A percentile compares a stretch with the other conserved stretches of the same genome.
These are phyloP conservation scores for Carex littledalei DNA, from an alignment of 176 grass and related monocot genomes.

Conservation along the genomic window DNA sequence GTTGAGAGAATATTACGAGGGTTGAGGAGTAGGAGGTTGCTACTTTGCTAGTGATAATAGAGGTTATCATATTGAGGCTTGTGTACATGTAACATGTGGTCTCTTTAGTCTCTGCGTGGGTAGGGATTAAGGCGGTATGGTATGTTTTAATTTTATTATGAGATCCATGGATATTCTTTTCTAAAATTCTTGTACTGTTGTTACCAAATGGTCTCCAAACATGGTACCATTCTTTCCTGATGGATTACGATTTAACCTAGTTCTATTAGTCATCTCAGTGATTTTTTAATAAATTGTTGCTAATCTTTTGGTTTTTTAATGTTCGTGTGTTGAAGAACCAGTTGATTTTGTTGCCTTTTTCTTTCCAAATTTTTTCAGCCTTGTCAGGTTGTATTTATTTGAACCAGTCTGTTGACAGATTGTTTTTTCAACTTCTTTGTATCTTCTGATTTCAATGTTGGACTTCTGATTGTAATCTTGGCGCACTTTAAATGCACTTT, in stretches of 20 bases:
- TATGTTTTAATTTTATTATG: slow-evolving; percentile 19
- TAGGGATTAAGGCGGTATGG: neutral
- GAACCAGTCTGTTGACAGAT: neutral
- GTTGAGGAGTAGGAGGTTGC: neutral
- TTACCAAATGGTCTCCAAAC: neutral
- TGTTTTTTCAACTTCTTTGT: neutral
- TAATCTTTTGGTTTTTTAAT: neutral
- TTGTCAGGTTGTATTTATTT: neutral
- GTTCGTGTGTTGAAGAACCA: no score
- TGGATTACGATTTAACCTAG: neutral
- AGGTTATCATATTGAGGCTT: slow-evolving; percentile 15
- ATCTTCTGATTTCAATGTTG: no score
- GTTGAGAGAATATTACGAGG: neutral
- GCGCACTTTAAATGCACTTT: neutral
- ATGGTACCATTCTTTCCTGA: neutral
- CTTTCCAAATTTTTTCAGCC: neutral
- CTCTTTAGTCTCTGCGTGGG: neutral
- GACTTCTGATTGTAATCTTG: neutral
- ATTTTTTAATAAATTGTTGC: neutral
- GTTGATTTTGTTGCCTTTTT: neutral
- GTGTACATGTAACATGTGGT: slow-evolving; percentile 13
- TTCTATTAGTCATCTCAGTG: neutral
- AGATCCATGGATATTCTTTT: slow-evolving; percentile 23
- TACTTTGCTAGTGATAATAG: neutral
- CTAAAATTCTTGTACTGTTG: slow-evolving; percentile 17